A percentile compares a stretch with the other conserved stretches of the same genome.
phyloP scores from a whole-genome alignment of 805 yeast genomes.

The Clavispora santaluciae region DNA sequence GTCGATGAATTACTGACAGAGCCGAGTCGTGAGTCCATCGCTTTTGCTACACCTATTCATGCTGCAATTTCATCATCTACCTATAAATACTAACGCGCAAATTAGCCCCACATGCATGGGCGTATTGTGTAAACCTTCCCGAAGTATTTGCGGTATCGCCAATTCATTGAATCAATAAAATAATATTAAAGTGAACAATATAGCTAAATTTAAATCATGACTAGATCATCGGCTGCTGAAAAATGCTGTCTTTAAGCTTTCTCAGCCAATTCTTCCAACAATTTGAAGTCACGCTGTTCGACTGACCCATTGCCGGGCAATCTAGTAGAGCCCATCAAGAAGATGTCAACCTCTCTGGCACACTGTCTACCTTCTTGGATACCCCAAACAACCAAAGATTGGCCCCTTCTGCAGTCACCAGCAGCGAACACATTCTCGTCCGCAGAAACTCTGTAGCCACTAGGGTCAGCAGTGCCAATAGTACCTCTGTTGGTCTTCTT shows the following conservation, averaged over 20 bases:
- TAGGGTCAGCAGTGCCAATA: slow-evolving; percentile 56
- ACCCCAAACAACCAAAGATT: slow-evolving; percentile 98
- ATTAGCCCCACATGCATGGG: not conserved
- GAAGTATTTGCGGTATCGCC: no score
- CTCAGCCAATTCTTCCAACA: slow-evolving; percentile 72
- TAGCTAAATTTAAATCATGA: not conserved
- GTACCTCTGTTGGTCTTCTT: slow-evolving; percentile 83
- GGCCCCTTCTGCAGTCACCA: slow-evolving; percentile 99
- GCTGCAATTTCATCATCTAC: no score
- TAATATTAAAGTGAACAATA: not conserved
- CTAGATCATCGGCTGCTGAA: not conserved
- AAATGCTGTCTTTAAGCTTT: no score
- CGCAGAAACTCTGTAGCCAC: slow-evolving; percentile 60
- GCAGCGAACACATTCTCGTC: slow-evolving; percentile 81
- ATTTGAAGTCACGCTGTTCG: slow-evolving; percentile 73
- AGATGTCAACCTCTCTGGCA: slow-evolving; percentile 88
- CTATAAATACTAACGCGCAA: not conserved
- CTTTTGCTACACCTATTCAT: no score
- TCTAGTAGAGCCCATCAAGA: slow-evolving; percentile 69
- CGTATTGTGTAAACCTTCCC: no score
- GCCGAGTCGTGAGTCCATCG: no score
- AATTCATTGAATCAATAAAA: no score
- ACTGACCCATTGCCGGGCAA: slow-evolving; percentile 94
- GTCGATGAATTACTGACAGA: no score
- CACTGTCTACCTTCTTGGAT: slow-evolving; percentile 99